Evolutionary conservation across 1,139 yeast species (phyloP), one percentile per base, ranked within the genome.

Genomic region (Meyerozyma elateridarum): DNA sequence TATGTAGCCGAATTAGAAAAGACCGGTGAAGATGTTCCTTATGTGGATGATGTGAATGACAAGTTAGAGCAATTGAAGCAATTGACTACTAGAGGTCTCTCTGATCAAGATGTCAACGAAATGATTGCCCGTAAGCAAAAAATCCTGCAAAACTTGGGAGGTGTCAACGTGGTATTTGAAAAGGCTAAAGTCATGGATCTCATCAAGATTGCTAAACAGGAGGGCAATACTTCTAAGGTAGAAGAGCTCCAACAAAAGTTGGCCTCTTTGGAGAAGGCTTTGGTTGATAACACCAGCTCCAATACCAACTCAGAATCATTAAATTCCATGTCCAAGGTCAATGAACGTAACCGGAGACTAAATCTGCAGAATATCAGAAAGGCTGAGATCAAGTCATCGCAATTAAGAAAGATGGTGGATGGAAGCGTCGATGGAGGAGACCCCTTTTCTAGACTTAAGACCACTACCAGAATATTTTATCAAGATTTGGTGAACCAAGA

Each of bases 391-490:
- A 70, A 67, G 46, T 75, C 80, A 28, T 67, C 70, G 5, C 83
- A 76, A 40, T 69, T 69, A 47, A 68, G 80, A 36, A 75, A 80
- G 47, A 59, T 70, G 37, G 62, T 69, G 1, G 69, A 65, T 20
- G 40, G 51, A 9, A 52, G 51, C 15, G 52, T 50, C 27, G 68
- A 72, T 33, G 79, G 70, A 30, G 76, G 82, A 6, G 94, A 91
- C 61, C 97, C 98, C 20, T 91, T 91, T 57, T 79, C 87, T 41
- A 75, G 97, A 54, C 72, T 91, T 50, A 82, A 87, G 54, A 89
- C 96, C 0, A 80, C 78, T 38, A 85, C 96, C 1, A 76, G 85
- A 50, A 79, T 87, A 40, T 89, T 87, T 56, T 88, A 89, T 47
- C 70, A 68, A 41, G 72, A 66, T 39, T 51, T 68, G 37, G 61